Percentiles rank a stretch among this genome's conserved stretches.
These are phyloP conservation scores for Trypanosoma platydactyli DNA, from an alignment of 208 protist genomes.

Conservation along the genomic window DNA sequence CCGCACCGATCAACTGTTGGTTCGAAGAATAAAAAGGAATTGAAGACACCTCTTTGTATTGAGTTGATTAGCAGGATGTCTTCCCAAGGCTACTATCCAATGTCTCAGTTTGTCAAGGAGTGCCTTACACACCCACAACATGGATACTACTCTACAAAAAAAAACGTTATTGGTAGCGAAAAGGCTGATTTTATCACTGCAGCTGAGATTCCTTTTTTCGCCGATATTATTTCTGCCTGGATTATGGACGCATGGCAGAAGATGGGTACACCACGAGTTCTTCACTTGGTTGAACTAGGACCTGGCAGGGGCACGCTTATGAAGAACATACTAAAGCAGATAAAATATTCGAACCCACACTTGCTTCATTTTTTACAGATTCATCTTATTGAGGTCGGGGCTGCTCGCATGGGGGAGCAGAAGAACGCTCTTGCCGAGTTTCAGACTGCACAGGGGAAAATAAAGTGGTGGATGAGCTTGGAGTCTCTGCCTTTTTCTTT, in stretches of 20 bases:
- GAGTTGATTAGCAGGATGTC: constrained; percentile 83
- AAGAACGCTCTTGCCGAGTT: constrained; percentile 77
- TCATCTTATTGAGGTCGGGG: constrained; percentile 87
- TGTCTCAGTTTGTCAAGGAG: constrained; percentile 92
- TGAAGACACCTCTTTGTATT: constrained; percentile 83
- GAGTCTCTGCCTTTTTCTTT: constrained; percentile 81
- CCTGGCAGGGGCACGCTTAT: constrained; percentile 86
- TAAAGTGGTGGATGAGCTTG: constrained; percentile 88
- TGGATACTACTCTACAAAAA: constrained; percentile 90
- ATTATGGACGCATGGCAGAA: constrained; percentile 91
- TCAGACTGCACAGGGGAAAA: constrained; percentile 81
- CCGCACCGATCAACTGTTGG: constrained; percentile 80
- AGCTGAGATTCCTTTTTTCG: constrained; percentile 91
- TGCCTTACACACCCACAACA: constrained; percentile 86
- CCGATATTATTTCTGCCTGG: constrained; percentile 89
- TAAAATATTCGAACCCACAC: constrained; percentile 84
- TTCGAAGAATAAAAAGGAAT: constrained; percentile 77
- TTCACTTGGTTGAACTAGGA: constrained; percentile 90
- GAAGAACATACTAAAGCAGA: constrained; percentile 86
- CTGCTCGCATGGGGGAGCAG: constrained; percentile 82
- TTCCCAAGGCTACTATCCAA: constrained; percentile 87
- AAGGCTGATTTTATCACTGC: constrained; percentile 91
- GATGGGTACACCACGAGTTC: constrained; percentile 86
- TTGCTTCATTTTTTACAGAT: constrained; percentile 88
- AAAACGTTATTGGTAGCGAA: constrained; percentile 82